Evolutionary conservation across 371 early-diverging fungal species (phyloP), one percentile per base, ranked within the genome.

Genomic region (Chytridiales sp.): DNA sequence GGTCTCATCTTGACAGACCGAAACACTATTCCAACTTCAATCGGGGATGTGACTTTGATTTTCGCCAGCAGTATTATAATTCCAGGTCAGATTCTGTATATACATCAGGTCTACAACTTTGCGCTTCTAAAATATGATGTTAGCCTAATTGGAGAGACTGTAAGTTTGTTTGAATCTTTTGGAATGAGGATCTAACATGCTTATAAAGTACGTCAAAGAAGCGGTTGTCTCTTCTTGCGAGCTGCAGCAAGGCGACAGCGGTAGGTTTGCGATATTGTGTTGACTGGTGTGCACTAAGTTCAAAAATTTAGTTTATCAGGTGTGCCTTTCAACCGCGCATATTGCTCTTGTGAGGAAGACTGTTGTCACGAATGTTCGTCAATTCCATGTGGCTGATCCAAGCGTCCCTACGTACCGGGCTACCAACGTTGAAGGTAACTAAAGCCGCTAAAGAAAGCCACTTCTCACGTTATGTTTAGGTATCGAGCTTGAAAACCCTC

Each of bases 1-100:
- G 92, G 92, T 0, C 64, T 87, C 27, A 77, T 94, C 22, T 66
- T 92, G 19, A 88, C 87, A 56, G 90, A 91, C 67, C 83, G 92
- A 27, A 88, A 88, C 56, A 86, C 90, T 0, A 80, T 93, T 24
- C 91, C 91, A 0, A 83, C 88, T 5, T 77, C 80, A 15, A 73
- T 92, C 0, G 86, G 89, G 27, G 88, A 88, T 40, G 82, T 93
- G 26, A 70, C 77, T 34, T 59, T 93, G 42, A 92, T 92, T 1
- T 89, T 95, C 71, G 86, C 85, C 35, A 85, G 87, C 64, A 79
- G 81, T 24, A 70, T 92, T 50, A 87, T 87, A 32, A 73, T 92
- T 34, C 84, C 88, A 0, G 94, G 83, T 5, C 66, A 76, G 17
- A 66, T 92, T 0, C 64, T 87, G 1, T 90, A 87, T 74, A 82